Conservation (phyloP, 164 flowering plant species). For the Tinospora cordifolia region DNA sequence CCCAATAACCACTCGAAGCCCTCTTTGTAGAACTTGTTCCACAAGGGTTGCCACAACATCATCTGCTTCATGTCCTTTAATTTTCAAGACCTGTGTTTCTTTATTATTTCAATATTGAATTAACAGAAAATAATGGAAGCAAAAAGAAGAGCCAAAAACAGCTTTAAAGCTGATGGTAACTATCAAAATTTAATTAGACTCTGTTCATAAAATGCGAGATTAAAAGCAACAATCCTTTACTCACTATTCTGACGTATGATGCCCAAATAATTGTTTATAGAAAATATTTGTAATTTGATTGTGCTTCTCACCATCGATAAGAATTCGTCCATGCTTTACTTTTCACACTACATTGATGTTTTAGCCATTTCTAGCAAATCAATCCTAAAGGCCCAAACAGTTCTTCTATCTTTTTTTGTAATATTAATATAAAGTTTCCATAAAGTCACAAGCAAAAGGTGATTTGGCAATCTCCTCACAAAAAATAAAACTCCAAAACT, state of each 20-base stretch:
- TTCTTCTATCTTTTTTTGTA: neutral
- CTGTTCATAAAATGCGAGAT: neutral
- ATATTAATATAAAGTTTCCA: neutral
- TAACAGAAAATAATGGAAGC: neutral
- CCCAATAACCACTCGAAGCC: slow-evolving; percentile 65
- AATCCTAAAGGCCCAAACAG: neutral
- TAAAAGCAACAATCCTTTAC: neutral
- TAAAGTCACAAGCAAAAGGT: neutral
- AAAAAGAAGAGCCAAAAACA: neutral
- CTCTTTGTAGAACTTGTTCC: slow-evolving; percentile 50
- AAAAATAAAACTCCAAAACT: neutral
- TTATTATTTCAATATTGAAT: slow-evolving; percentile 13
- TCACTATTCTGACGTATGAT: neutral
- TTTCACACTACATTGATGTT: neutral
- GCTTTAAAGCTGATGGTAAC: neutral
- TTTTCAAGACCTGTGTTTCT: slow-evolving; percentile 50
- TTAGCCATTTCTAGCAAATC: neutral
- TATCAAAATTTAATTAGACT: neutral
- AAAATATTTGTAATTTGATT: neutral
- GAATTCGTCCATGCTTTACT: neutral
- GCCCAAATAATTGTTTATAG: neutral
- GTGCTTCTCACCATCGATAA: neutral
- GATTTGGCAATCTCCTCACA: neutral
- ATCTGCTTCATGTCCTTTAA: slow-evolving; percentile 83
- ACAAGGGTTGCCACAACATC: slow-evolving; percentile 91